phyloP scores from a whole-genome alignment of 768 basidiomycete genomes.

The Dictyophora rubrovolvata region DNA sequence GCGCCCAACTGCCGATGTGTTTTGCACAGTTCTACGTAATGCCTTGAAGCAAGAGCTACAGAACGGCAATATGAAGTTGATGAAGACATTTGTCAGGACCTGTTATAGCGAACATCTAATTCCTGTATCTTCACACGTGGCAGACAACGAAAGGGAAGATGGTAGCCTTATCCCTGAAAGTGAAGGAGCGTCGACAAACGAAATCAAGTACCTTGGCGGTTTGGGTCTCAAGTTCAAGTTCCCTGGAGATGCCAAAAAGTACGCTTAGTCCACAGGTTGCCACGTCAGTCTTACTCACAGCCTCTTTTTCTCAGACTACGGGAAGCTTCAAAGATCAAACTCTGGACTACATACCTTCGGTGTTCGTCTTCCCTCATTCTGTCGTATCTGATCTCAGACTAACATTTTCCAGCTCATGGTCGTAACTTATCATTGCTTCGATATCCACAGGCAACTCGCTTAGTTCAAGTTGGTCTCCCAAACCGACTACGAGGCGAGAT shows the following conservation, averaged over 20 bases:
- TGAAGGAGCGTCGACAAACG: slow-evolving; percentile 28
- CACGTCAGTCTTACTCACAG: not conserved
- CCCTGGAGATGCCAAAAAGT: slow-evolving; percentile 91
- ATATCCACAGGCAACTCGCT: slow-evolving; percentile 93
- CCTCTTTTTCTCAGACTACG: slow-evolving; percentile 43
- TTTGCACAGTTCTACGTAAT: slow-evolving; percentile 82
- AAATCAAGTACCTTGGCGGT: slow-evolving; percentile 62
- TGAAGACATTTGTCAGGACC: slow-evolving; percentile 84
- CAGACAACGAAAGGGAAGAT: slow-evolving; percentile 60
- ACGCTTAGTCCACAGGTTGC: slow-evolving; percentile 17
- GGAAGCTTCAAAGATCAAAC: slow-evolving; percentile 88
- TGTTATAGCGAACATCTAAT: slow-evolving; percentile 92
- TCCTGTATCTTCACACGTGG: slow-evolving; percentile 41
- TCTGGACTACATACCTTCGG: slow-evolving; percentile 84
- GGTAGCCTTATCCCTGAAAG: slow-evolving; percentile 49
- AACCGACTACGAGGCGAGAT: slow-evolving; percentile 92
- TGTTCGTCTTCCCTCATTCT: slow-evolving; percentile 33
- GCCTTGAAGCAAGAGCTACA: slow-evolving; percentile 84
- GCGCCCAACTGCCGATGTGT: slow-evolving; percentile 85
- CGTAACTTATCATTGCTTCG: slow-evolving; percentile 91
- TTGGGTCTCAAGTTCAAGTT: slow-evolving; percentile 79
- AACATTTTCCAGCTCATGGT: slow-evolving; percentile 58
- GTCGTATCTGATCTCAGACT: not conserved
- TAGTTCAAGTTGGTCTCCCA: slow-evolving; percentile 94
- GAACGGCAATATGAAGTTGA: slow-evolving; percentile 84